These are phyloP conservation scores for Xylariaceae sp. DNA, from an alignment of 2,329 filamentous ascomycete species.

Conservation along the genomic window DNA sequence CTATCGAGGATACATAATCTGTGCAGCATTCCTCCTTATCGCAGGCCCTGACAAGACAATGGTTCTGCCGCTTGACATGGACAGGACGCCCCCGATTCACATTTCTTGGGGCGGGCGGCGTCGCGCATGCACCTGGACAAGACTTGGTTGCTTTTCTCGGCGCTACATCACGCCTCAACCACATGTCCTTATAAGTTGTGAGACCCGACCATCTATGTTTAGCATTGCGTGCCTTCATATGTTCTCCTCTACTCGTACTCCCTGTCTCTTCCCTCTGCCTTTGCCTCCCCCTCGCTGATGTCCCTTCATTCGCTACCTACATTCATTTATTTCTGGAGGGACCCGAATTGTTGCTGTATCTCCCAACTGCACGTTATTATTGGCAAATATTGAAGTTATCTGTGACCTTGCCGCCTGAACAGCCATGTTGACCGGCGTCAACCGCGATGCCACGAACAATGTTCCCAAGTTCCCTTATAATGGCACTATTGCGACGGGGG, in stretches of 20 bases:
- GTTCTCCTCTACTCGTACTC: conserved; percentile 4
- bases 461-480: conserved; percentile 54
- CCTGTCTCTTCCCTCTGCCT: not conserved
- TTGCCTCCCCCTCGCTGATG: not conserved
- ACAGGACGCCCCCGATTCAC: not conserved
- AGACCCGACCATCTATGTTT: conserved; percentile 15
- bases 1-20: not conserved
- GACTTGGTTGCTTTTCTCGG: conserved; percentile 15
- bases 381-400: conserved; percentile 3
- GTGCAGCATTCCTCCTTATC: conserved; percentile 1
- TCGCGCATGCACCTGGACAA: conserved; percentile 2
- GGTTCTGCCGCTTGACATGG: not conserved
- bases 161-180: conserved; percentile 5
- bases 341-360: not conserved
- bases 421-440: conserved; percentile 36
- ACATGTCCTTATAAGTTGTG: conserved; percentile 11
- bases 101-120: conserved; percentile 6
- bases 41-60: conserved; percentile 11
- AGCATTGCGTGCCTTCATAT: conserved; percentile 12
- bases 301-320: not conserved
- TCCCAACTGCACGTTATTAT: not conserved
- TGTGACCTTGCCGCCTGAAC: conserved; percentile 24
- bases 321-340: conserved; percentile 1
- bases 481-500: conserved; percentile 58
- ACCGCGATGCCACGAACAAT: conserved; percentile 43